Evolutionary conservation across 306 rosid genomes (phyloP), one percentile per base, ranked within the genome.

Genomic region (Myrica gale): DNA sequence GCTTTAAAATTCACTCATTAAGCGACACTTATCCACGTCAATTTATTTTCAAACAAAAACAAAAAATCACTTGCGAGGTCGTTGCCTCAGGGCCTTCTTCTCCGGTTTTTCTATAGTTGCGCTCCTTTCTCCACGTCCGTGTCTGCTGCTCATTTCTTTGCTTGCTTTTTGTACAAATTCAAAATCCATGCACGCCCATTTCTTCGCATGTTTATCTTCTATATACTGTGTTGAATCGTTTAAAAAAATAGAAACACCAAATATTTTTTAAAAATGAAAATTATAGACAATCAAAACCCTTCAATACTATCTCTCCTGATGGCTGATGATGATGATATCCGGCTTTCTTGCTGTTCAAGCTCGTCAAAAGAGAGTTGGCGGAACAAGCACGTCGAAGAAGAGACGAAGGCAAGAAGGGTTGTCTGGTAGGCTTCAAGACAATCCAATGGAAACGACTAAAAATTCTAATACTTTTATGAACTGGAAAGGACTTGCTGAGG

Each of bases 251-350:
- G 81, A 75, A 63, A 47, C 87, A 87, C 82, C 80, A 73, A 88
- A 68, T 68, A 85, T 68, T 61, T 53, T 84, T 43, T 16, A 76
- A 78, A 68, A 83, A 77, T 69, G 82, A 76, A 73, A 83, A 85
- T 81, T 86, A 89, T 90, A 79, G 82, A 90, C 88, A 78, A 67
- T 95, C 97, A 95, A 82, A 87, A 95, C 76, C 99, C 99, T 84
- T 92, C 97, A 10, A 92, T 92, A 72, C 97, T 87, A 68, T 92
- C 81, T 82, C 97, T 85, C 68, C 92, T 82, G 21, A 90, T 65
- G 0, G 90, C 78, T 4, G 98, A 85, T 9, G 97, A 87, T 2
- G 91, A 90, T 11, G 97, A 89, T 83, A 82, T 94, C 77, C 89
- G 93, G 85, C 96, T 89, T 78, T 86, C 94, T 74, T 87, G 90